Conservation (phyloP, 768 basidiomycete genomes). For the Lactifluus pinguis region DNA sequence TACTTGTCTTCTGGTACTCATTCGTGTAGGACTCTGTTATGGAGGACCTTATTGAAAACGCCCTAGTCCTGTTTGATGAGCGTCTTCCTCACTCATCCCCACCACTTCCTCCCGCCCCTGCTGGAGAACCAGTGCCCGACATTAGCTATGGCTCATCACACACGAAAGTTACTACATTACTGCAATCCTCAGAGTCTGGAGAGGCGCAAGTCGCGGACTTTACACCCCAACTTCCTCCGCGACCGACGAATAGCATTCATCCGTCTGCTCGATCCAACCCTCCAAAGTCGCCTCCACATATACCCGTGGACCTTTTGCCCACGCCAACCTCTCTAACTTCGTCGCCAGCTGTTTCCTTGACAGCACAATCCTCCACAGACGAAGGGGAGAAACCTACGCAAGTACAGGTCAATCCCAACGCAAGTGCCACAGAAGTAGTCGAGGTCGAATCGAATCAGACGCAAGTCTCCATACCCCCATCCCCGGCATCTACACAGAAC, state of each 20-base stretch:
- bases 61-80: conserved; percentile 60
- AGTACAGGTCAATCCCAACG: not conserved
- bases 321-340: not conserved
- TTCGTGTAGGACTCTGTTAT: conserved; percentile 54
- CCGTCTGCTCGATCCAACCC: conserved; percentile 46
- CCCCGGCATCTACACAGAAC: not conserved
- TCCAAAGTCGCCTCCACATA: conserved; percentile 5
- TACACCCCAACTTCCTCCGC: conserved; percentile 56
- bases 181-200: conserved; percentile 21
- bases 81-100: conserved; percentile 38
- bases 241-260: conserved; percentile 69
- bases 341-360: not conserved
- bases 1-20: not conserved
- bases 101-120: conserved; percentile 64
- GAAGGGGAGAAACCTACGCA: not conserved
- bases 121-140: conserved; percentile 48
- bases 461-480: not conserved
- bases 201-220: conserved; percentile 48
- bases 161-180: conserved; percentile 46
- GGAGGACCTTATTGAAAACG: conserved; percentile 77
- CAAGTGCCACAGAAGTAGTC: not conserved
- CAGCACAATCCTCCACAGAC: not conserved
- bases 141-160: conserved; percentile 63
- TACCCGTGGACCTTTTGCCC: not conserved
- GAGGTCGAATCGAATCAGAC: not conserved